These are phyloP conservation scores for Termitomyces sp. DNA, from an alignment of 768 basidiomycete genomes.

Conservation along the genomic window DNA sequence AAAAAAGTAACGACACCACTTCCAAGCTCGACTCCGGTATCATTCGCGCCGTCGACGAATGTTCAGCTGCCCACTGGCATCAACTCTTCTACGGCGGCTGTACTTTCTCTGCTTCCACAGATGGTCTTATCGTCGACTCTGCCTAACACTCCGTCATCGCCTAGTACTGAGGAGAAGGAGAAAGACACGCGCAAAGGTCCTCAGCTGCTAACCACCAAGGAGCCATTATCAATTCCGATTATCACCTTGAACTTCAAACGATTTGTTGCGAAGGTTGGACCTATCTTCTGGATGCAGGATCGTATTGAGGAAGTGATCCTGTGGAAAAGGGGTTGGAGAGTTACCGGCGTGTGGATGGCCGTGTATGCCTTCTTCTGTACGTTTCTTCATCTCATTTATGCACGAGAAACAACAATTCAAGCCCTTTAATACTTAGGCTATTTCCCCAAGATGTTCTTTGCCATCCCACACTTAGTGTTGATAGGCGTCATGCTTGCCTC, in stretches of 20 bases:
- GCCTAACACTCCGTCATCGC: conserved; percentile 10
- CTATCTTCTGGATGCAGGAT: conserved; percentile 89
- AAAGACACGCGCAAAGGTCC: conserved; percentile 13
- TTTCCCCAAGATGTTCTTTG: conserved; percentile 65
- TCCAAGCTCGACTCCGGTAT: conserved; percentile 6
- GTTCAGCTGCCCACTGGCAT: conserved; percentile 17
- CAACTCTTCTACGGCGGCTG: conserved; percentile 18
- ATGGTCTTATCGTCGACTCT: conserved; percentile 28
- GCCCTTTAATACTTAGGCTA: conserved; percentile 44
- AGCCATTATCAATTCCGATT: conserved; percentile 71
- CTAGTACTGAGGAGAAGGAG: conserved; percentile 12
- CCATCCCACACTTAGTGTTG: conserved; percentile 60
- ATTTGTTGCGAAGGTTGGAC: conserved; percentile 70
- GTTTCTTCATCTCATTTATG: conserved; percentile 17
- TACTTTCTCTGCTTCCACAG: conserved; percentile 33
- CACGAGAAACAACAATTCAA: not conserved
- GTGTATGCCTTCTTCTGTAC: conserved; percentile 75
- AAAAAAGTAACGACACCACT: conserved; percentile 37
- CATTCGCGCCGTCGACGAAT: conserved; percentile 6
- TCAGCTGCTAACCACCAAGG: conserved; percentile 47
- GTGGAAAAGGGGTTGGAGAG: conserved; percentile 74
- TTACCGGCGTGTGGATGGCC: conserved; percentile 71
- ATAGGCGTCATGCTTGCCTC: conserved; percentile 62
- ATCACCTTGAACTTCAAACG: conserved; percentile 77
- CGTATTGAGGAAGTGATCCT: conserved; percentile 77